These are phyloP conservation scores for Saccharomycopsis capsularis DNA, from an alignment of 805 yeast genomes.

Conservation along the genomic window DNA sequence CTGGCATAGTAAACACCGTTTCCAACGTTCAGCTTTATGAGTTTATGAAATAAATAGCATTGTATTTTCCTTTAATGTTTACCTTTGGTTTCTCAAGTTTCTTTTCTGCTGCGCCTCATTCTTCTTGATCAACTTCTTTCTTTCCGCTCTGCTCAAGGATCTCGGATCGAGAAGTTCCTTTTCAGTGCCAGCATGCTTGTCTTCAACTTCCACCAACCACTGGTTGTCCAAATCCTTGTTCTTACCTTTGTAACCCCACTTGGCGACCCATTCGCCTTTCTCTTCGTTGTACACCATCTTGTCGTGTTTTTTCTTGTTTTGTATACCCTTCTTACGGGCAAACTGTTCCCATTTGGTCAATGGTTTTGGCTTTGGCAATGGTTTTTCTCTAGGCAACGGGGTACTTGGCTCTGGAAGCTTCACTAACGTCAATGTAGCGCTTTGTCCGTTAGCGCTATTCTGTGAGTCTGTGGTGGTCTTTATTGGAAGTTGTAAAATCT, in stretches of 20 bases:
- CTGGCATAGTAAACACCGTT: no score
- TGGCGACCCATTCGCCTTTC: slow-evolving; percentile 90
- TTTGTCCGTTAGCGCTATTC: slow-evolving; percentile 48
- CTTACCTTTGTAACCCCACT: slow-evolving; percentile 96
- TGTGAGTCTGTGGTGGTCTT: slow-evolving; percentile 76
- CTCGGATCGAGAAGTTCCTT: slow-evolving; percentile 83
- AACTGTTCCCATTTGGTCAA: slow-evolving; percentile 95
- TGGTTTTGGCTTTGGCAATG: slow-evolving; percentile 87
- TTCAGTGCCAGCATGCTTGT: slow-evolving; percentile 49
- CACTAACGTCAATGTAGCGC: slow-evolving; percentile 72
- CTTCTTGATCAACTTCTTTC: slow-evolving; percentile 79
- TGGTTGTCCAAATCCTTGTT: slow-evolving; percentile 83
- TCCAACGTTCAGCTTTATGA: no score
- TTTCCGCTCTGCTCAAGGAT: slow-evolving; percentile 68
- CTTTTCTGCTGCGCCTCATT: slow-evolving; percentile 79
- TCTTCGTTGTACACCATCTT: slow-evolving; percentile 87
- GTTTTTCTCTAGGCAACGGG: slow-evolving; percentile 87
- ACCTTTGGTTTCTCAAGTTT: slow-evolving; percentile 44
- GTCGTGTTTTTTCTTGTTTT: slow-evolving; percentile 81
- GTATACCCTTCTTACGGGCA: slow-evolving; percentile 92
- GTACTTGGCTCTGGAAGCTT: slow-evolving; percentile 80
- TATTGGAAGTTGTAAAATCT: slow-evolving; percentile 81
- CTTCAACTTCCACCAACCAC: slow-evolving; percentile 95
- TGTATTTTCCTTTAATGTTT: no score
- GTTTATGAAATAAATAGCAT: no score